Evolutionary conservation across 805 yeast species (phyloP).

Genomic region (Myxozyma kluyveri): DNA sequence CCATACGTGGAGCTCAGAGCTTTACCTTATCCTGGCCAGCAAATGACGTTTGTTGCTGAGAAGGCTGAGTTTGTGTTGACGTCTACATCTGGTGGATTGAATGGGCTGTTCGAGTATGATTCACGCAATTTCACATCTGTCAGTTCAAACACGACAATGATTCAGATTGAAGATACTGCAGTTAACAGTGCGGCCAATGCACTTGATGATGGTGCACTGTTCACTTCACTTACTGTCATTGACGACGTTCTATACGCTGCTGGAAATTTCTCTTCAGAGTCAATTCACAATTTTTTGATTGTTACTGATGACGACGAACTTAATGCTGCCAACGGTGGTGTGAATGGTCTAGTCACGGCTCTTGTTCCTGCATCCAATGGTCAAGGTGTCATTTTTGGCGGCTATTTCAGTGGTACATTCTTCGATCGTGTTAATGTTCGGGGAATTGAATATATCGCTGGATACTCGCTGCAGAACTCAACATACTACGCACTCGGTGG

Average conservation of each 20-base stretch:
- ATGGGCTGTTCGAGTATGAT: slow-evolving; percentile 83
- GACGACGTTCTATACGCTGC: slow-evolving; percentile 45
- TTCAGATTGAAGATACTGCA: slow-evolving; percentile 49
- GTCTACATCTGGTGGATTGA: slow-evolving; percentile 42
- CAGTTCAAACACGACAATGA: slow-evolving; percentile 34
- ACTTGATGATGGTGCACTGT: slow-evolving; percentile 43
- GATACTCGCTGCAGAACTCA: slow-evolving; percentile 12
- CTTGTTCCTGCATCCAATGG: slow-evolving; percentile 38
- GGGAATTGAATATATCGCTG: slow-evolving; percentile 18
- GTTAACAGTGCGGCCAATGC: slow-evolving; percentile 41
- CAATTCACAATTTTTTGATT: slow-evolving; percentile 42
- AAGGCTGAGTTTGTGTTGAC: slow-evolving; percentile 32
- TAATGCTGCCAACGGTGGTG: slow-evolving; percentile 39
- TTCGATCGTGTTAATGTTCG: slow-evolving; percentile 28
- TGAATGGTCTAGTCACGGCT: slow-evolving; percentile 43
- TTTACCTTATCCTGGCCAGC: slow-evolving; percentile 37
- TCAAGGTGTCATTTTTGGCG: slow-evolving; percentile 44
- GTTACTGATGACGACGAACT: slow-evolving; percentile 30
- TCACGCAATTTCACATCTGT: slow-evolving; percentile 56
- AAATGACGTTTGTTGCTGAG: slow-evolving; percentile 31
- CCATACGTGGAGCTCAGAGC: slow-evolving; percentile 46
- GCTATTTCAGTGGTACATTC: slow-evolving; percentile 45
- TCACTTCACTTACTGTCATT: slow-evolving; percentile 39
- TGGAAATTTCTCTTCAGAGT: slow-evolving; percentile 49
- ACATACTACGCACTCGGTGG: slow-evolving; percentile 14